Percentiles rank a stretch among this genome's conserved stretches.
Evolutionary conservation across 2,329 filamentous ascomycete species (phyloP).

Genomic region (Fusarium euwallaceae): DNA sequence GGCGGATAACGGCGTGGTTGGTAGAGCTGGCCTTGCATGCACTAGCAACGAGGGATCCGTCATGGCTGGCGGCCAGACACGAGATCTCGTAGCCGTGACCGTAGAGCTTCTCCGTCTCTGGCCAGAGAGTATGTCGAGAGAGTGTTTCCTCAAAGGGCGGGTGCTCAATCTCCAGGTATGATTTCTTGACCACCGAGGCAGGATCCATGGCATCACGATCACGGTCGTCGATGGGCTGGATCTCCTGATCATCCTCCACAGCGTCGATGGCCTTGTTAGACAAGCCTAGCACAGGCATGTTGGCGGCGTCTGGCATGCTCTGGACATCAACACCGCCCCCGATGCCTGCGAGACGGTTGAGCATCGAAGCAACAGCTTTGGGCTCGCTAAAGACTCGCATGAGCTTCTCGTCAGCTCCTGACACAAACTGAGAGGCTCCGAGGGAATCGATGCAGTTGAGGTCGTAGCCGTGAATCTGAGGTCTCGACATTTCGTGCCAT

Average conservation of each 20-base stretch:
- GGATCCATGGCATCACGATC: slow-evolving; percentile 69
- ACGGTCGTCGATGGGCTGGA: slow-evolving; percentile 59
- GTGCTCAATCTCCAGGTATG: slow-evolving; percentile 74
- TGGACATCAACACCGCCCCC: slow-evolving; percentile 53
- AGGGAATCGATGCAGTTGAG: slow-evolving; percentile 92
- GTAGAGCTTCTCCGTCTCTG: slow-evolving; percentile 95
- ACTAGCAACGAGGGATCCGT: slow-evolving; percentile 84
- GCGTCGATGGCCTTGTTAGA: slow-evolving; percentile 92
- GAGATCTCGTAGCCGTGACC: slow-evolving; percentile 98
- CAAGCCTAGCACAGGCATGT: slow-evolving; percentile 93
- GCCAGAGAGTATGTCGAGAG: slow-evolving; percentile 92
- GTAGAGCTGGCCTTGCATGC: slow-evolving; percentile 93
- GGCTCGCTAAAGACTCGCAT: slow-evolving; percentile 95
- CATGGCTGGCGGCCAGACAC: slow-evolving; percentile 81
- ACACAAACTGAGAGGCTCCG: slow-evolving; percentile 82
- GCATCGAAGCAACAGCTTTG: slow-evolving; percentile 81
- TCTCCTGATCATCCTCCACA: slow-evolving; percentile 63
- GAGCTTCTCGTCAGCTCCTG: slow-evolving; percentile 97
- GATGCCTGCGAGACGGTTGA: slow-evolving; percentile 77
- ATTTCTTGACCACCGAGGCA: slow-evolving; percentile 68
- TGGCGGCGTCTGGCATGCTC: slow-evolving; percentile 84
- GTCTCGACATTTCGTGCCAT: slow-evolving; percentile 96
- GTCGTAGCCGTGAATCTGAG: slow-evolving; percentile 98
- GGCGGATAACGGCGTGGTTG: slow-evolving; percentile 92
- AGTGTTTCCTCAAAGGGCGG: slow-evolving; percentile 93